Evolutionary conservation across 371 early-diverging fungal species (phyloP), one percentile per base, ranked within the genome.

Genomic region (Mortierella sp.): DNA sequence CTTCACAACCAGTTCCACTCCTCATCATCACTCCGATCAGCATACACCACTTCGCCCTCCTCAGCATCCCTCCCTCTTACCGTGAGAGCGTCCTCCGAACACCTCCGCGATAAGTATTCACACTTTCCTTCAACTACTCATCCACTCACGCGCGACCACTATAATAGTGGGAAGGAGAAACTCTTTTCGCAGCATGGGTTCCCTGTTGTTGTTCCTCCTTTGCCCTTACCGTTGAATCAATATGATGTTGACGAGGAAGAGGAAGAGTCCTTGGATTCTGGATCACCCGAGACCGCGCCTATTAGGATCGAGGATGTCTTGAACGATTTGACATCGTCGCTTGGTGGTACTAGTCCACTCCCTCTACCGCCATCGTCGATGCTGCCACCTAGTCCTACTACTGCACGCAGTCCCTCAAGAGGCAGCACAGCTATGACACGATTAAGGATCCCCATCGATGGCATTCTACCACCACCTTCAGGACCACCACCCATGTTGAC

Each of bases 281-380:
- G 34, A 50, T 50, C 50, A 3, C 42, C 21, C 21, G 68, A 68
- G 10, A 3, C 24, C 19, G 21, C 55, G 9, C 9, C n/a, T 8
- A 42, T 68, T 9, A 68, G 42, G 68, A 38, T 68, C 9, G 44
- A 68, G 42, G 68, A 68, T 24, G 42, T 68, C 68, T 68, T 68
- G 44, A 19, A 42, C 42, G 68, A 68, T 19, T 42, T 68, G 68
- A 42, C 24, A 1, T 21, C 68, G 9, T 68, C 42, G 34, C 68
- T 68, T 24, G 8, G 68, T 4, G 10, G 44, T 3, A 31, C 31
- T 19, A 31, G 63, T 8, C 68, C 24, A 42, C 42, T 68, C 8
- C 44, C 68, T 21, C 68, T 42, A 7, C 68, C 68, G 0, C 68
- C 68, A 68, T 68, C 68, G 42, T 19, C 68, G 4, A 42, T 68